These are phyloP conservation scores for Rhizoclosmatium sp. DNA, from an alignment of 192 early-diverging fungal species.

Conservation along the genomic window DNA sequence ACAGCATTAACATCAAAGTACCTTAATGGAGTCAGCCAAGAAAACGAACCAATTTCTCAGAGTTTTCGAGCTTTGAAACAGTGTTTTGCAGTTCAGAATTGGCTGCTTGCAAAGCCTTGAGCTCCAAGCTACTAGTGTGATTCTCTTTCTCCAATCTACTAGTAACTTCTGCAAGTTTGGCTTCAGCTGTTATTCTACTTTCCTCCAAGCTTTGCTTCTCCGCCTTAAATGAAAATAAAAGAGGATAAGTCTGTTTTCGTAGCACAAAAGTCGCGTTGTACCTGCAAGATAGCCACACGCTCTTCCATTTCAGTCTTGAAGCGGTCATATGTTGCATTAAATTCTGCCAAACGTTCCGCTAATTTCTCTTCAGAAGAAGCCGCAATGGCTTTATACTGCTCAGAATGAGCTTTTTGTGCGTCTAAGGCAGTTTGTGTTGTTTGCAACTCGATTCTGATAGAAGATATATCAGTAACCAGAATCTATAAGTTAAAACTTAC, in stretches of 20 bases:
- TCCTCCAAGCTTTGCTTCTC: not conserved
- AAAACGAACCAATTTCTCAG: constrained; percentile 10
- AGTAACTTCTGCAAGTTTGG: not conserved
- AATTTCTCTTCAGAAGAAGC: constrained; percentile 67
- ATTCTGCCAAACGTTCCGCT: constrained; percentile 55
- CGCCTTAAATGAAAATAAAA: not conserved
- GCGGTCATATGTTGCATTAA: constrained; percentile 72
- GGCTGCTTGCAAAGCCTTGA: not conserved
- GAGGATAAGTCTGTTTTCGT: no score
- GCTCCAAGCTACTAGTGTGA: not conserved
- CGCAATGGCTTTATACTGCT: constrained; percentile 66
- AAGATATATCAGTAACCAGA: not conserved
- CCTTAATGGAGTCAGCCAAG: not conserved
- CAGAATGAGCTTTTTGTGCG: constrained; percentile 55
- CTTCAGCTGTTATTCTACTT: not conserved
- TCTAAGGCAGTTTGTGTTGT: constrained; percentile 61
- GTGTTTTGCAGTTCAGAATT: not conserved
- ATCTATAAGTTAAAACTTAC: not conserved
- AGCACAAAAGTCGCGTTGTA: not conserved
- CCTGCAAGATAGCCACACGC: constrained; percentile 33
- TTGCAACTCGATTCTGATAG: constrained; percentile 21
- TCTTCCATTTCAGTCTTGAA: constrained; percentile 65
- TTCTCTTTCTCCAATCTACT: not conserved
- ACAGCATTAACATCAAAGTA: not conserved
- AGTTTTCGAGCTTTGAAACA: constrained; percentile 10